Evolutionary conservation across 129 eudicot genomes (phyloP), one percentile per base, ranked within the genome.

Genomic region (Logfia minima): DNA sequence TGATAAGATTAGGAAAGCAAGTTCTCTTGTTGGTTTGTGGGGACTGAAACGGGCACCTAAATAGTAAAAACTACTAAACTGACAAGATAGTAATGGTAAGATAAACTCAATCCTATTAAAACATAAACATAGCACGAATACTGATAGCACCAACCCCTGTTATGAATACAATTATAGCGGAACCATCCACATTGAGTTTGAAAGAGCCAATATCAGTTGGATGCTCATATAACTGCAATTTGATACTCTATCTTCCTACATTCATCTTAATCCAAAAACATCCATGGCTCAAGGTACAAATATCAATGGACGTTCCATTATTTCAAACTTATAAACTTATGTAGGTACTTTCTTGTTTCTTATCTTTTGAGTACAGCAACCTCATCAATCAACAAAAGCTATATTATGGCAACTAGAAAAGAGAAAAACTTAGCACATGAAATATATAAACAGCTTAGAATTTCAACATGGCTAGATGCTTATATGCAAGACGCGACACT

Each of bases 381-480:
- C 64, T 64, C 72, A 45, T 45, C 48, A 63, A 45, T 45, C 45
- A 75, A 65, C 45, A 32, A 65, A n/a, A 66, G 8, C 80, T 64
- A 51, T 21, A 65, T 64, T 16, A 48, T 5, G 52, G 21, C 61
- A 55, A 53, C 22, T 53, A 53, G 19, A 53, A 18, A 55, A 55
- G 18, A 8, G 19, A 68, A 2, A 31, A 23, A 23, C 23, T 14
- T 14, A 52, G 4, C 18, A 23, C 41, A 23, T 61, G 37, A n/a
- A 19, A 58, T 66, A 21, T 53, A 28, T 66, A 66, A 17, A 52
- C 52, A 29, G 11, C 35, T 32, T 4, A 58, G 26, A 23, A 52
- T 66, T 35, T 66, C 55, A 53, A 66, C 65, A 51, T 66, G 26
- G 74, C 39, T 66, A 48, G 52, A 64, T 45, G 72, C 51, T 64